phyloP scores from a whole-genome alignment of 2,329 filamentous ascomycete genomes.

The Rutstroemia sp. region DNA sequence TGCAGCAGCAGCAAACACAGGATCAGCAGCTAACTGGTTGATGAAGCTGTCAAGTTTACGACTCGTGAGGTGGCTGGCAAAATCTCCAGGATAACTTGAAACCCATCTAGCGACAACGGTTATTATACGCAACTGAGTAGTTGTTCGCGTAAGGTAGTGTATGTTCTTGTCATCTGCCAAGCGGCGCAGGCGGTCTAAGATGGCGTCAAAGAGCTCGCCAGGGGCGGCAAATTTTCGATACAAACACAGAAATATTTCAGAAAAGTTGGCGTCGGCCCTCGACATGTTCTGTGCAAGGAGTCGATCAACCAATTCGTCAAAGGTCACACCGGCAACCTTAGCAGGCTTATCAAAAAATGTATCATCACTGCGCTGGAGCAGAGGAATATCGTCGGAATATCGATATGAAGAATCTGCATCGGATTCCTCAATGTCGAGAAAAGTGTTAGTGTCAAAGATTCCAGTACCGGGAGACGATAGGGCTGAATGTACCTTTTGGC shows the following conservation, averaged over 20 bases:
- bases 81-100: slow-evolving; percentile 83
- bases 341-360: slow-evolving; percentile 45
- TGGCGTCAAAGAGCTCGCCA: slow-evolving; percentile 65
- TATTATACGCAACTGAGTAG: slow-evolving; percentile 75
- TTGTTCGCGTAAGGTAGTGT: slow-evolving; percentile 68
- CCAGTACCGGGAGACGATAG: slow-evolving; percentile 15
- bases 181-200: slow-evolving; percentile 68
- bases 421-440: slow-evolving; percentile 50
- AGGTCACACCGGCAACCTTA: slow-evolving; percentile 46
- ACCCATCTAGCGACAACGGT: slow-evolving; percentile 86
- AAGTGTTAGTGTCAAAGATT: slow-evolving; percentile 20
- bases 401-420: slow-evolving; percentile 59
- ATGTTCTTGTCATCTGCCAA: slow-evolving; percentile 59
- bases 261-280: slow-evolving; percentile 83
- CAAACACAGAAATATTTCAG: slow-evolving; percentile 80
- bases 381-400: slow-evolving; percentile 60
- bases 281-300: slow-evolving; percentile 75
- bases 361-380: slow-evolving; percentile 60
- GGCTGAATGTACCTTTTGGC: slow-evolving; percentile 16
- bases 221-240: slow-evolving; percentile 92
- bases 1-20: slow-evolving; percentile 77
- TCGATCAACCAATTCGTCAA: slow-evolving; percentile 78
- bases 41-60: slow-evolving; percentile 71
- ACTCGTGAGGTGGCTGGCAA: slow-evolving; percentile 70
- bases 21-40: slow-evolving; percentile 61